Percentiles rank a stretch among this genome's conserved stretches.
Conservation (phyloP, 495 filamentous ascomycete species). For the Penicillium antarcticum region DNA sequence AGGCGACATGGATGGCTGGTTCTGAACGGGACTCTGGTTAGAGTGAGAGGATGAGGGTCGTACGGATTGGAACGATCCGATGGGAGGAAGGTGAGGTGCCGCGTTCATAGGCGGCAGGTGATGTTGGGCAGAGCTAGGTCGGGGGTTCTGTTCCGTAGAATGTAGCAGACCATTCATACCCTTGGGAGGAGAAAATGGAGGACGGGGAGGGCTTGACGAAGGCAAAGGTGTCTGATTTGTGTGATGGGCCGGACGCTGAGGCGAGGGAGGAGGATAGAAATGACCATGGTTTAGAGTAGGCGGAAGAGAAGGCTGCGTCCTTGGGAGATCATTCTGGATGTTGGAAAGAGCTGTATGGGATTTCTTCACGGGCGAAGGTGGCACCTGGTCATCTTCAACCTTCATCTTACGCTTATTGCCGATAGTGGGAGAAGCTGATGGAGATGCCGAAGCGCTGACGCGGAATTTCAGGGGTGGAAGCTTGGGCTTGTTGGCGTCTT, state of each 20-base stretch:
- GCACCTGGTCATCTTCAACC: constrained; percentile 10
- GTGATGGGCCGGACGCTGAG: constrained; percentile 37
- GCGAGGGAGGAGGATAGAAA: constrained; percentile 35
- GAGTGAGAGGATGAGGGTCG: constrained; percentile 49
- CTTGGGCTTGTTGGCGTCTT: constrained; percentile 63
- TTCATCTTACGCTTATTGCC: constrained; percentile 26
- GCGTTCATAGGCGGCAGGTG: constrained; percentile 30
- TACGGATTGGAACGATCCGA: constrained; percentile 32
- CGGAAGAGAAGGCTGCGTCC: constrained; percentile 17
- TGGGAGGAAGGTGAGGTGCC: constrained; percentile 29
- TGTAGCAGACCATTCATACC: constrained; percentile 24
- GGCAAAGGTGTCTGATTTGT: constrained; percentile 16
- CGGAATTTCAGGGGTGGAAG: constrained; percentile 68
- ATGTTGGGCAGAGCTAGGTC: constrained; percentile 24
- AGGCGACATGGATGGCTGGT: constrained; percentile 48
- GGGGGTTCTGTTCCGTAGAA: constrained; percentile 24
- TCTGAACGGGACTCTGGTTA: constrained; percentile 38
- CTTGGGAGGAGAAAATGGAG: constrained; percentile 39
- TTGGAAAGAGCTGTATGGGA: constrained; percentile 17
- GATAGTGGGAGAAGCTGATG: constrained; percentile 23
- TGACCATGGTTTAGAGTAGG: constrained; percentile 22
- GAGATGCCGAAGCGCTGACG: constrained; percentile 52
- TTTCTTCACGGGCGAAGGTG: constrained; percentile 35
- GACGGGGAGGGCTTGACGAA: constrained; percentile 34
- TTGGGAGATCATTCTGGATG: constrained; percentile 16